Base-by-base conservation (phyloP, 345 rosid genomes). In the Arabidopsis arenosa region DNA sequence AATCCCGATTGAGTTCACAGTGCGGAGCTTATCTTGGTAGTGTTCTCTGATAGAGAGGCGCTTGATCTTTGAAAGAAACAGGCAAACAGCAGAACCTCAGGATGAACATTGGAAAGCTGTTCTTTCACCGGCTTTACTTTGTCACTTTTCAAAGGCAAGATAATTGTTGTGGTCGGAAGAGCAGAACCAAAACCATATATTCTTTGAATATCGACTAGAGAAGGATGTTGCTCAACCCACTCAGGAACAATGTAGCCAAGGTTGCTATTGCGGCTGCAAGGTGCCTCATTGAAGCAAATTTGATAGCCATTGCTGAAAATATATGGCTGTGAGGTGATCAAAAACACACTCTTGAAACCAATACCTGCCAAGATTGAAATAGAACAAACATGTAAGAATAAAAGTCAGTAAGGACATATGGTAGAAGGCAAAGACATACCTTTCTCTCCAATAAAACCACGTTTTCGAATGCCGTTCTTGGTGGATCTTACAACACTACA, bases 361-460 rank as follows among this genome's bases (percentile, higher is more conserved):
- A 89, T 87, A 5, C 93, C 91, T 89, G 86, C 49, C 7, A 68
- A 68, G 7, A 51, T 59, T 33, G 23, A 63, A 61, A 64, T 54
- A 44, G 55, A 67, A 47, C 40, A 49, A 9, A 52, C 6, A 32
- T 8, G 53, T 43, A 35, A 70, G 64, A 33, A 43, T 11, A 44
- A 41, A 18, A 18, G 21, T 18, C 21, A 18, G 21, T 18, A 7
- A 60, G 33, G 33, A 43, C n/a, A 35, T 18, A 18, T 18, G 21
- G 21, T 18, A 18, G 21, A 18, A 18, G 21, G 21, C 21, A 18
- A n/a, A 35, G 12, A 7, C 28, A 45, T 67, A 91, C 97, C 97
- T 85, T 91, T 91, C 80, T 91, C 94, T 18, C 97, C 97, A 36
- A 91, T 87, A 23, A 84, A 87, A 37, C 97, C 94, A 7, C 79